Percentiles rank a stretch among this genome's conserved stretches.
These are phyloP conservation scores for Pseudopediastrum boryanum DNA, from an alignment of 139 green algal genomes.

Conservation along the genomic window DNA sequence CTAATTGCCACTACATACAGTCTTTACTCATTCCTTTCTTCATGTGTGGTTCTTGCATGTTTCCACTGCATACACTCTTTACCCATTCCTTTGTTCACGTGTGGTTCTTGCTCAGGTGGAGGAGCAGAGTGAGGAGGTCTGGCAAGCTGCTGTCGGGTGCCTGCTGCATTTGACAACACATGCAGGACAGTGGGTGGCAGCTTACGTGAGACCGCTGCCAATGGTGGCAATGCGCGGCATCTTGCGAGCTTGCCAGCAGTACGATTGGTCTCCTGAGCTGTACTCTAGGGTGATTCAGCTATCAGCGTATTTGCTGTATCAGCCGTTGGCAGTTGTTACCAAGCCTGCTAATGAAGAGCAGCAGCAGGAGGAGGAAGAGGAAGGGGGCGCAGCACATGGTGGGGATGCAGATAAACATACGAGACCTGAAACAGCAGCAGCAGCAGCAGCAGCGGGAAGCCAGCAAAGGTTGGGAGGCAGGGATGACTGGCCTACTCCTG, in stretches of 20 bases:
- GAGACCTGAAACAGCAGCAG: conserved; percentile 23
- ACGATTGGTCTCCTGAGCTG: conserved; percentile 54
- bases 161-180: conserved; percentile 63
- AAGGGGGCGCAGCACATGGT: neutral
- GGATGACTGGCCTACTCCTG: neutral
- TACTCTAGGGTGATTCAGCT: conserved; percentile 23
- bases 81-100: neutral
- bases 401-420: neutral
- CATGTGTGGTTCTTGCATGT: neutral
- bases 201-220: conserved; percentile 51
- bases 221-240: conserved; percentile 54
- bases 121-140: conserved; percentile 58
- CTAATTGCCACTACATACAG: neutral
- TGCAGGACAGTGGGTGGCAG: conserved; percentile 54
- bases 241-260: conserved; percentile 48
- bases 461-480: neutral
- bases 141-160: conserved; percentile 66
- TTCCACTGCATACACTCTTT: neutral
- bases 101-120: no score
- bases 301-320: conserved; percentile 20
- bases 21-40: neutral
- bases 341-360: neutral
- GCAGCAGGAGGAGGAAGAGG: neutral
- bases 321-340: neutral
- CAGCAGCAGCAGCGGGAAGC: neutral